Evolutionary conservation across 2,329 filamentous ascomycete genomes (phyloP).

Genomic region (Monascus ruber): DNA sequence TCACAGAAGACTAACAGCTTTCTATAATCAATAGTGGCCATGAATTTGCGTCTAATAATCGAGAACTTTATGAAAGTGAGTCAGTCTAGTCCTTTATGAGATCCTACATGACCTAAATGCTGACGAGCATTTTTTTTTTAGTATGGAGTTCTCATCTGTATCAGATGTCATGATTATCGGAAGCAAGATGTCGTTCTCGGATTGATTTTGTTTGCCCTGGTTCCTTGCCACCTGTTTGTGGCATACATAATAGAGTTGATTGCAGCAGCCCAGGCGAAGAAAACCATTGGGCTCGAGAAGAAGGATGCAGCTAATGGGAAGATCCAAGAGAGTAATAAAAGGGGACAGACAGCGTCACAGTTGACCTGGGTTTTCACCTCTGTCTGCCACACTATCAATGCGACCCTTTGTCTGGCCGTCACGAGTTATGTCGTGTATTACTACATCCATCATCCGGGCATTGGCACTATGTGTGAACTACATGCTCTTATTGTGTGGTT

Average conservation of each 20-base stretch:
- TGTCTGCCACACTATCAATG: conserved; percentile 70
- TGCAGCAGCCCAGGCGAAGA: conserved; percentile 67
- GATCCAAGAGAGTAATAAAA: conserved; percentile 29
- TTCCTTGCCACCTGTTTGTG: conserved; percentile 80
- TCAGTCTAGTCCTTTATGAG: neutral
- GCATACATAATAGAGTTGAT: conserved; percentile 82
- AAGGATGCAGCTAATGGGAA: conserved; percentile 46
- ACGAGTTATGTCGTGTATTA: conserved; percentile 83
- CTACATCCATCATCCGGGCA: conserved; percentile 81
- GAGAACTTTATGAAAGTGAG: conserved; percentile 88
- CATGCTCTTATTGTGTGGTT: conserved; percentile 94
- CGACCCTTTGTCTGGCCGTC: conserved; percentile 65
- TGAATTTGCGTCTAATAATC: conserved; percentile 86
- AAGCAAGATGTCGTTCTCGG: conserved; percentile 66
- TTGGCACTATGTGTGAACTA: conserved; percentile 80
- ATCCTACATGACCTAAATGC: neutral
- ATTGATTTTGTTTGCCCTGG: conserved; percentile 67
- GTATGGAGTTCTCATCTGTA: conserved; percentile 91
- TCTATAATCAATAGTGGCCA: conserved; percentile 53
- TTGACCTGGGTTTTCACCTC: conserved; percentile 71
- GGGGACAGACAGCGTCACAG: conserved; percentile 53
- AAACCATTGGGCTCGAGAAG: conserved; percentile 48
- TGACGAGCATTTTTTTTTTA: conserved; percentile 21
- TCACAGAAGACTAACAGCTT: conserved; percentile 4
- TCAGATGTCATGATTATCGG: conserved; percentile 80